These are phyloP conservation scores for Geotrichum citri-aurantii DNA, from an alignment of 1,139 yeast species.

Conservation along the genomic window DNA sequence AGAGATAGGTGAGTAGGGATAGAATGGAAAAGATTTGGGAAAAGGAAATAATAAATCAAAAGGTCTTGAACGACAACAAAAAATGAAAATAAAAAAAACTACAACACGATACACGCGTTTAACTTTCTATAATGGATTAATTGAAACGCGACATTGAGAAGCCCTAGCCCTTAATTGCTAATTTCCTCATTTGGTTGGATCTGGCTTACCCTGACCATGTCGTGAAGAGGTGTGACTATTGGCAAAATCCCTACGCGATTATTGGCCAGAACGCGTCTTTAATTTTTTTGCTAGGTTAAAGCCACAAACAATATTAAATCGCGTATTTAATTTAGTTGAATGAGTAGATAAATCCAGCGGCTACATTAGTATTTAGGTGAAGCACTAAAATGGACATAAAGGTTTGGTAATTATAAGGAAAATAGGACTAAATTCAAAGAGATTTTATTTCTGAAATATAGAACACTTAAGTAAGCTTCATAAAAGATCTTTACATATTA, in stretches of 20 bases:
- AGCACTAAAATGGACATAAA: too few relatives aligned
- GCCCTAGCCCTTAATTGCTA: background rate
- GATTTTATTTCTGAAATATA: too few relatives aligned
- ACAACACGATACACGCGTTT: background rate
- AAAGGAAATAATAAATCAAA: background rate
- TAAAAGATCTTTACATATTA: too few relatives aligned
- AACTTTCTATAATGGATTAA: background rate
- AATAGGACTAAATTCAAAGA: too few relatives aligned
- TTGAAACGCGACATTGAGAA: background rate
- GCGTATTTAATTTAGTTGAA: too few relatives aligned
- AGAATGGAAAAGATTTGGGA: background rate
- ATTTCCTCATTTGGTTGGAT: background rate
- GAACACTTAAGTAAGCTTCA: too few relatives aligned
- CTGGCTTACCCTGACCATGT: background rate
- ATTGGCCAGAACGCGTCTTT: background rate
- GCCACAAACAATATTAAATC: too few relatives aligned
- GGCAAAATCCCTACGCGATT: background rate
- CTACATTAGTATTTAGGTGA: too few relatives aligned
- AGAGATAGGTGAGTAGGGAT: background rate
- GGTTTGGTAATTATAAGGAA: too few relatives aligned
- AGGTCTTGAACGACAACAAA: background rate
- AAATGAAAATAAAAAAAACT: background rate
- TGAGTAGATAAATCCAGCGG: too few relatives aligned
- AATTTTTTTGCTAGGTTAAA: too few relatives aligned
- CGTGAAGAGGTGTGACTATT: background rate